phyloP scores from a whole-genome alignment of 169 alveolate genomes.

The Plasmodium gonderi region DNA sequence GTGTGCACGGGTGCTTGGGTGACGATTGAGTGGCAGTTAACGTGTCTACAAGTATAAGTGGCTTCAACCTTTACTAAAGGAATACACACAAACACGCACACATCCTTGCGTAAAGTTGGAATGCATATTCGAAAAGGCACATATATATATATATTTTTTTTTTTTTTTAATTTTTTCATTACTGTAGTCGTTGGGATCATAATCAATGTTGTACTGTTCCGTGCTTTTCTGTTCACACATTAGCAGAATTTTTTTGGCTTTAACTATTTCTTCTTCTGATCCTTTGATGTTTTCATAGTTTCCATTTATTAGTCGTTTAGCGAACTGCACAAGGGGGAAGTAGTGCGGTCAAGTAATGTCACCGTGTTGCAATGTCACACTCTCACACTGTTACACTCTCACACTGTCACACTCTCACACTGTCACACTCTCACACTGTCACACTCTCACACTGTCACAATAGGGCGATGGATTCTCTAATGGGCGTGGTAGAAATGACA shows the following conservation, averaged over 20 bases:
- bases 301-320: slow-evolving; percentile 69
- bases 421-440: too few species aligned
- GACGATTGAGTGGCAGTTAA: too few species aligned
- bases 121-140: not conserved
- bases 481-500: too few species aligned
- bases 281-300: slow-evolving; percentile 70
- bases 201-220: slow-evolving; percentile 77
- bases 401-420: too few species aligned
- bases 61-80: not conserved
- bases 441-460: too few species aligned
- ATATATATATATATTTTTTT: not conserved
- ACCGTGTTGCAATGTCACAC: too few species aligned
- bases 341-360: not conserved
- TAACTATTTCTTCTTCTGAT: slow-evolving; percentile 75
- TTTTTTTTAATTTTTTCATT: slow-evolving; percentile 10
- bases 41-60: not conserved
- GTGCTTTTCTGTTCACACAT: slow-evolving; percentile 83
- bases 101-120: too few species aligned
- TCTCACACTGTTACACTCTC: too few species aligned
- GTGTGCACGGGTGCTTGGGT: too few species aligned
- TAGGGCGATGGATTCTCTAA: too few species aligned
- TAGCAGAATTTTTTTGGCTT: slow-evolving; percentile 76
- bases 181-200: slow-evolving; percentile 78
- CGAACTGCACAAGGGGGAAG: slow-evolving; percentile 26
- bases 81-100: not conserved